Evolutionary conservation across 805 yeast genomes (phyloP).

Genomic region (Hermanozyma aechmeae): DNA sequence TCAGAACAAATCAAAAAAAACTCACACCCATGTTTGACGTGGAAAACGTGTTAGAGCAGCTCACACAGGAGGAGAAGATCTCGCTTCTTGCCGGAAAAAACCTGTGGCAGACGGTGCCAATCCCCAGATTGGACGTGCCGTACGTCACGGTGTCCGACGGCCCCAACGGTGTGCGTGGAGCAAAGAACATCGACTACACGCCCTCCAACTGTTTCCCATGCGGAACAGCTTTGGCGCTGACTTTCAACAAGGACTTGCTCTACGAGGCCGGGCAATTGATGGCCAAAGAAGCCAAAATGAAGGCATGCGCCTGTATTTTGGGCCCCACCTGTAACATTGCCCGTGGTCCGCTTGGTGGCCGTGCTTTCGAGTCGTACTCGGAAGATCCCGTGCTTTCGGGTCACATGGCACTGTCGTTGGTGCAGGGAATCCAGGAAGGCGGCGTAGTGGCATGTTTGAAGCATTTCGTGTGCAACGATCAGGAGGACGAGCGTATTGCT

Average conservation of each 20-base stretch:
- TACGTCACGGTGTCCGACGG: constrained; percentile 33
- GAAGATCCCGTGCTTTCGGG: constrained; percentile 49
- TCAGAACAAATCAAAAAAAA: too few relatives aligned
- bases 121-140: constrained; percentile 28
- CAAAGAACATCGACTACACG: constrained; percentile 16
- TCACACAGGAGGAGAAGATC: constrained; percentile 26
- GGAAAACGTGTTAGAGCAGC: constrained; percentile 18
- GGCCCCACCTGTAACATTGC: constrained; percentile 42
- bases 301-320: too few relatives aligned
- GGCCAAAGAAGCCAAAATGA: constrained; percentile 14
- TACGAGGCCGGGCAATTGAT: constrained; percentile 19
- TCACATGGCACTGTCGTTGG: constrained; percentile 38
- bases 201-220: constrained; percentile 27
- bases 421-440: constrained; percentile 45
- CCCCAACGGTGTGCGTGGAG: constrained; percentile 26
- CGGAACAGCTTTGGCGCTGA: constrained; percentile 24
- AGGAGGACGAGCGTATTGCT: constrained; percentile 44
- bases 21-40: constrained; percentile 17
- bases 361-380: constrained; percentile 53
- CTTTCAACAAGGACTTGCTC: constrained; percentile 19
- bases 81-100: constrained; percentile 25
- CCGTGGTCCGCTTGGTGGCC: constrained; percentile 51
- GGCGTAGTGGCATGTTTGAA: constrained; percentile 49
- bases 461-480: constrained; percentile 57
- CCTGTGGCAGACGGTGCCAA: constrained; percentile 7